Evolutionary conservation across 768 basidiomycete species (phyloP).

Genomic region (Strobilomyces echinocephalus): DNA sequence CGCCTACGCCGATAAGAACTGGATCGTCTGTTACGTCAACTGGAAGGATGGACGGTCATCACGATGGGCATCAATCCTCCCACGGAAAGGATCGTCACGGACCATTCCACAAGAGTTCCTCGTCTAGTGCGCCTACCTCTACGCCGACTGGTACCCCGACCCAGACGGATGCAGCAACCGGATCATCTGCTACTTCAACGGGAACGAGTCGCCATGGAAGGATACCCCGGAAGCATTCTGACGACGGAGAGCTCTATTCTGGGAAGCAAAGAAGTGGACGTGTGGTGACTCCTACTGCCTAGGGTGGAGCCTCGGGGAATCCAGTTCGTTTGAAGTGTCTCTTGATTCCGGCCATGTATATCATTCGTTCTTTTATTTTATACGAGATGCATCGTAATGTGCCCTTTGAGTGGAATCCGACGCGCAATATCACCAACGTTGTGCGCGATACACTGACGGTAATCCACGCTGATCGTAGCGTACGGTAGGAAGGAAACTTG

Average conservation of each 20-base stretch:
- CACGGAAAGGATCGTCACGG: too few species aligned
- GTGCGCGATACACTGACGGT: too few species aligned
- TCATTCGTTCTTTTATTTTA: conserved; percentile 12
- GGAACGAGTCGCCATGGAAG: not conserved
- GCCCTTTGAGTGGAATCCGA: not conserved
- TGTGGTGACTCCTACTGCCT: not conserved
- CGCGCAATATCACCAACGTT: not conserved
- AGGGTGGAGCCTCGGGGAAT: not conserved
- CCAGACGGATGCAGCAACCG: too few species aligned
- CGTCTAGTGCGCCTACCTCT: too few species aligned
- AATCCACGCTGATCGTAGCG: too few species aligned
- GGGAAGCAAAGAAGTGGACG: conserved; percentile 3
- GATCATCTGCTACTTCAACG: not conserved
- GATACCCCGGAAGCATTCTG: not conserved
- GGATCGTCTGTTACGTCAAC: too few species aligned
- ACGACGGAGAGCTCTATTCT: conserved; percentile 5
- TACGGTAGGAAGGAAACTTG: too few species aligned
- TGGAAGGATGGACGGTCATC: too few species aligned
- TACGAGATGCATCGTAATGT: not conserved
- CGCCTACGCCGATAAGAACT: too few species aligned
- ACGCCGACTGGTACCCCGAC: too few species aligned
- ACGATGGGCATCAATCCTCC: too few species aligned
- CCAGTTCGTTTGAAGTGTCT: conserved; percentile 1
- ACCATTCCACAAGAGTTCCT: too few species aligned
- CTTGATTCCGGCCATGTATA: conserved; percentile 5